phyloP scores from a whole-genome alignment of 2,329 filamentous ascomycete species.

The Alternaria infectoria region DNA sequence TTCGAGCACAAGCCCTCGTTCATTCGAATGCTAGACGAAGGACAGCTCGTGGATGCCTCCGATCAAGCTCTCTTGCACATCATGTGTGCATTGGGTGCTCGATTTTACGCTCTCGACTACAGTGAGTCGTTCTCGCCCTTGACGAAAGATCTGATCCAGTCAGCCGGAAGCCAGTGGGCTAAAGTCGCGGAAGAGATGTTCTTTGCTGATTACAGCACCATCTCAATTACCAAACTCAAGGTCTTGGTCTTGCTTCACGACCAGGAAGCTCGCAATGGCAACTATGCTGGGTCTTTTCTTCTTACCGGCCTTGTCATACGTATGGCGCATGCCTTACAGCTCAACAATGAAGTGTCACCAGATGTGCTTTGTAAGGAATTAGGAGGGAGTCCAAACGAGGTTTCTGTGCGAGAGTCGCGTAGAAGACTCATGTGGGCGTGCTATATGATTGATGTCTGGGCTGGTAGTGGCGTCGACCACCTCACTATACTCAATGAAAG shows the following conservation, averaged over 20 bases:
- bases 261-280: conserved; percentile 40
- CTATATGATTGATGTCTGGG: conserved; percentile 46
- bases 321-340: conserved; percentile 41
- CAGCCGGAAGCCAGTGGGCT: conserved; percentile 42
- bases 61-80: conserved; percentile 41
- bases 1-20: conserved; percentile 43
- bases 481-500: conserved; percentile 42
- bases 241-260: conserved; percentile 40
- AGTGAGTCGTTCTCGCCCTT: conserved; percentile 34
- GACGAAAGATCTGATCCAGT: conserved; percentile 37
- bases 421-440: conserved; percentile 45
- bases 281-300: conserved; percentile 41
- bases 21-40: conserved; percentile 43
- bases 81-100: conserved; percentile 40
- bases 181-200: conserved; percentile 42
- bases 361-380: conserved; percentile 38
- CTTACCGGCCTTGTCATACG: conserved; percentile 41
- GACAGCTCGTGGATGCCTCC: conserved; percentile 33
- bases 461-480: conserved; percentile 42
- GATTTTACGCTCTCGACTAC: conserved; percentile 41
- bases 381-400: conserved; percentile 34
- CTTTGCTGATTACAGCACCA: conserved; percentile 43
- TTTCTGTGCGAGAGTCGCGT: conserved; percentile 37
- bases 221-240: conserved; percentile 40
- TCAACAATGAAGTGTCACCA: conserved; percentile 38